phyloP scores from a whole-genome alignment of 2,329 filamentous ascomycete species.

The Phialophora verrucosa region DNA sequence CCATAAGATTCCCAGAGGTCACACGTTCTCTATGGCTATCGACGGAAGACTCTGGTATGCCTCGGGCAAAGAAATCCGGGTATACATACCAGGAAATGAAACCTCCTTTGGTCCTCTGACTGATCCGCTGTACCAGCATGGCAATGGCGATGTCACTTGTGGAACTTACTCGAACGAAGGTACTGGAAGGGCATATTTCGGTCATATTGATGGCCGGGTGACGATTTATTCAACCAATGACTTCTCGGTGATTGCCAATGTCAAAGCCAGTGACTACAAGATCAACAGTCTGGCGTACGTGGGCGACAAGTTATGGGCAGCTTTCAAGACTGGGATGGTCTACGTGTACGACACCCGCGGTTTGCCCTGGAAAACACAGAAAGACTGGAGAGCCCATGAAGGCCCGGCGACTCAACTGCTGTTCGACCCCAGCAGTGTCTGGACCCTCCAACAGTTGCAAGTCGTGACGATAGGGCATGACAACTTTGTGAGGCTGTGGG shows the following conservation, averaged over 20 bases:
- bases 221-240: constrained; percentile 85
- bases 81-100: constrained; percentile 78
- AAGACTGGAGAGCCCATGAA: constrained; percentile 93
- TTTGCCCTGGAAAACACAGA: constrained; percentile 86
- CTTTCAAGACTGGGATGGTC: constrained; percentile 90
- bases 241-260: constrained; percentile 75
- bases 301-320: constrained; percentile 86
- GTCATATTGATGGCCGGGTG: constrained; percentile 91
- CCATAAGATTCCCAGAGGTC: constrained; percentile 78
- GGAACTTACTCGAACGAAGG: constrained; percentile 76
- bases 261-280: constrained; percentile 92
- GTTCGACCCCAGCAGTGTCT: constrained; percentile 80
- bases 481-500: constrained; percentile 84
- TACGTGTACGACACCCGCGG: constrained; percentile 86
- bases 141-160: constrained; percentile 84
- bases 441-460: constrained; percentile 81
- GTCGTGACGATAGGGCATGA: constrained; percentile 87
- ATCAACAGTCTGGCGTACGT: constrained; percentile 86
- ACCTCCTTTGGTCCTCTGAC: constrained; percentile 61
- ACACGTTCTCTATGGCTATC: constrained; percentile 88
- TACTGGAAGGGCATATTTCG: constrained; percentile 82
- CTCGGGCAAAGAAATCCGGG: constrained; percentile 80
- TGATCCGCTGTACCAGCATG: constrained; percentile 71
- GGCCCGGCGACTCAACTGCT: constrained; percentile 79
- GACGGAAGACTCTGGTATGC: constrained; percentile 87